A percentile compares a stretch with the other conserved stretches of the same genome.
phyloP scores from a whole-genome alignment of 441 rosid genomes.

The Pelargonium fulgidum region DNA sequence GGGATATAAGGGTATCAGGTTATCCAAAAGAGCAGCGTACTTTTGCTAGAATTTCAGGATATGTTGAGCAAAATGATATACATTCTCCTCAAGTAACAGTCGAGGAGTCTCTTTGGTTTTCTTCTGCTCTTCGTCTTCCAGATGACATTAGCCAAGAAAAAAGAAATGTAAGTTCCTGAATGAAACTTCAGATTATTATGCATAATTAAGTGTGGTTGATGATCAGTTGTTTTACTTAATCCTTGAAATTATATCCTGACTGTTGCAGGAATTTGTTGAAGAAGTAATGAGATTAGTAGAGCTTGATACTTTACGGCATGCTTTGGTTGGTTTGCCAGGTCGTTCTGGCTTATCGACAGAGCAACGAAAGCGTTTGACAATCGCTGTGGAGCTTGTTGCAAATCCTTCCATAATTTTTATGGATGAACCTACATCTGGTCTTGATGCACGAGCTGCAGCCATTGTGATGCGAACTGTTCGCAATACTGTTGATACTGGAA shows the following conservation, averaged over 20 bases:
- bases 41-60: conserved; percentile 87
- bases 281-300: conserved; percentile 91
- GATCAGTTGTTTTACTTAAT: neutral
- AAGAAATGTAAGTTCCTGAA: conserved; percentile 42
- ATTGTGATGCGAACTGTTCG: conserved; percentile 96
- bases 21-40: conserved; percentile 66
- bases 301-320: conserved; percentile 61
- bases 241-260: conserved; percentile 15
- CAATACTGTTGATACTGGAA: conserved; percentile 91
- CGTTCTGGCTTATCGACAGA: conserved; percentile 83
- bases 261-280: conserved; percentile 80
- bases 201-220: conserved; percentile 1
- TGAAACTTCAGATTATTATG: neutral
- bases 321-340: conserved; percentile 83
- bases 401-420: conserved; percentile 91
- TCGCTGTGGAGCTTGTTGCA: conserved; percentile 94
- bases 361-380: conserved; percentile 85
- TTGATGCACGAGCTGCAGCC: conserved; percentile 96
- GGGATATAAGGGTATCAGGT: conserved; percentile 80
- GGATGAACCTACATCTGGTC: conserved; percentile 99
- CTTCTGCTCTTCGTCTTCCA: conserved; percentile 80
- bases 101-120: conserved; percentile 87
- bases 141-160: conserved; percentile 61
- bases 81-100: conserved; percentile 97
- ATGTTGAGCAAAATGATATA: conserved; percentile 92